phyloP scores from a whole-genome alignment of 805 yeast genomes.

The Candida ortonii region DNA sequence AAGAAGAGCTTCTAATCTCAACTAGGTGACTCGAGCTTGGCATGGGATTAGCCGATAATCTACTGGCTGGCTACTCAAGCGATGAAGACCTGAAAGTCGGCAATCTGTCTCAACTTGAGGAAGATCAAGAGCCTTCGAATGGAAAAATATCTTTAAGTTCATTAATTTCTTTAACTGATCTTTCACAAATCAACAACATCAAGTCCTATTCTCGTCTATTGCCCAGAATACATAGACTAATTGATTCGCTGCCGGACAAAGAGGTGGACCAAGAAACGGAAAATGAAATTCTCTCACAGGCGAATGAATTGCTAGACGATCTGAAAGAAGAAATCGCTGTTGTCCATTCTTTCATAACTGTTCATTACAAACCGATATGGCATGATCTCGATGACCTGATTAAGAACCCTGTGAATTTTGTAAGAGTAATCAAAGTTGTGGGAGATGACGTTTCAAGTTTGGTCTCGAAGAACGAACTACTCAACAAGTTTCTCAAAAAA shows the following conservation, averaged over 20 bases:
- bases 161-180: too few species aligned
- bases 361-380: conserved; percentile 58
- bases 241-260: conserved; percentile 26
- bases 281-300: conserved; percentile 47
- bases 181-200: conserved; percentile 23
- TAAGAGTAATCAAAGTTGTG: conserved; percentile 47
- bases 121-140: conserved; percentile 1
- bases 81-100: too few species aligned
- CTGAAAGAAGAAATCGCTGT: conserved; percentile 52
- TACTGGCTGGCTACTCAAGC: conserved; percentile 41
- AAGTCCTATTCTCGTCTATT: conserved; percentile 28
- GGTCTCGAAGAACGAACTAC: conserved; percentile 28
- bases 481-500: conserved; percentile 46
- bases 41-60: conserved; percentile 41
- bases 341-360: conserved; percentile 47
- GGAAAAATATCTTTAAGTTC: too few species aligned
- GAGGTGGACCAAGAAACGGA: conserved; percentile 39
- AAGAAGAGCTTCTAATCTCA: too few species aligned
- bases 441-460: conserved; percentile 37
- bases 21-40: too few species aligned
- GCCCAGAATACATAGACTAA: conserved; percentile 20
- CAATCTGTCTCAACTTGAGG: too few species aligned
- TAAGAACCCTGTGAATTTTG: conserved; percentile 60
- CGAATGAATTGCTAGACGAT: conserved; percentile 54
- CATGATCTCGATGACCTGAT: conserved; percentile 68